phyloP scores from a whole-genome alignment of 305 asterid genomes.

The Rubia peregrina region DNA sequence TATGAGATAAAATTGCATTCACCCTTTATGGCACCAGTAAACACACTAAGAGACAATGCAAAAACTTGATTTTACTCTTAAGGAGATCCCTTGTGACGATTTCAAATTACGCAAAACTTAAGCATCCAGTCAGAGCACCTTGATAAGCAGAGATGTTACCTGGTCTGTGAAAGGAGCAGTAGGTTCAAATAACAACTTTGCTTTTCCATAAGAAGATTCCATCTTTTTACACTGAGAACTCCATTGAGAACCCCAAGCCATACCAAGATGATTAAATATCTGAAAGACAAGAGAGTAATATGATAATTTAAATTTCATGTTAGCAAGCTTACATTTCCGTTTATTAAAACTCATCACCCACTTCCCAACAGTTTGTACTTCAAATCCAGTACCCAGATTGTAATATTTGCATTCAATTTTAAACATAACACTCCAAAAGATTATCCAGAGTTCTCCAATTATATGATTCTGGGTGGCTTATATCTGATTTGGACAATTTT shows the following conservation, averaged over 20 bases:
- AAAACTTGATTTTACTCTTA: background rate
- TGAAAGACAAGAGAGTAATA: constrained; percentile 21
- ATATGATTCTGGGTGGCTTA: background rate
- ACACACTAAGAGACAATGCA: background rate
- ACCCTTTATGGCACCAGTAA: background rate
- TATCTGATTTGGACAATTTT: background rate
- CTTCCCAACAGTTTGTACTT: background rate
- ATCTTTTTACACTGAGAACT: constrained; percentile 31
- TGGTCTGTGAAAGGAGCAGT: constrained; percentile 49
- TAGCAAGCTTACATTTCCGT: background rate
- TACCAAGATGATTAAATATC: constrained; percentile 88
- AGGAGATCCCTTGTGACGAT: background rate
- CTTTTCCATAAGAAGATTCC: constrained; percentile 35
- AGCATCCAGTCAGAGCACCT: background rate
- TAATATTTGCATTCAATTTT: background rate
- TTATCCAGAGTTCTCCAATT: background rate
- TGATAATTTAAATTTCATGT: background rate
- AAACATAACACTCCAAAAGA: background rate
- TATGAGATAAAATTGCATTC: background rate
- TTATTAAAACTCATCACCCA: background rate
- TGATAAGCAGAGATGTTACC: constrained; percentile 34
- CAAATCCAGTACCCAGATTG: background rate
- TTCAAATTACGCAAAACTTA: background rate
- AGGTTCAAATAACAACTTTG: constrained; percentile 47
- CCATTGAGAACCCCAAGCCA: constrained; percentile 94